Base-by-base conservation (phyloP, 495 filamentous ascomycete species). In the Penicillium taxi region DNA sequence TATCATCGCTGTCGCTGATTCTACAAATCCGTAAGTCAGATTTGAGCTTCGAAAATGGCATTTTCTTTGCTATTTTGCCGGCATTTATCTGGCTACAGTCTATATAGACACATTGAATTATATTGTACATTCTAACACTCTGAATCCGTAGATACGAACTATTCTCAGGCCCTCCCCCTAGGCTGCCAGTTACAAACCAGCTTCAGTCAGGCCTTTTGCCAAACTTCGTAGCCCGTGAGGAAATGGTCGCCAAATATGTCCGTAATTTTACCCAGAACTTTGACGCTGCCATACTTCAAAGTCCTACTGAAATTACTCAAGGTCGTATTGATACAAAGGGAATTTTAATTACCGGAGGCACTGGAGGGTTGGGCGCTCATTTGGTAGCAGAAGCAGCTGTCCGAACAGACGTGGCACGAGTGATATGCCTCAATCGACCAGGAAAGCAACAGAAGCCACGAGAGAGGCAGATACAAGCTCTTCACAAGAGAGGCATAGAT, bases 291-390 rank as follows among this genome's bases (percentile, higher is more conserved):
- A 16, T 44, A n/a, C n/a, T n/a, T n/a, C n/a, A n/a, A n/a, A n/a
- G n/a, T n/a, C n/a, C n/a, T n/a, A n/a, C n/a, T n/a, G n/a, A n/a
- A n/a, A n/a, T n/a, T n/a, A n/a, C n/a, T n/a, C n/a, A n/a, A n/a
- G n/a, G n/a, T n/a, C n/a, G n/a, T n/a, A 29, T 29, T n/a, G 16
- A 6, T 29, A 29, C 9, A n/a, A 29, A 29, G 16, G 13, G 42
- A 29, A 52, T 79, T 1, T 37, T 80, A 9, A 47, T 80, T 4
- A 80, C 75, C 3, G 70, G 67, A 12, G 66, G 59, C 9, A 73
- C 72, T 2, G 69, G 69, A 0, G 64, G 66, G 31, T 26, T 73
- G 8, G 69, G 69, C 12, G 52, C 53, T 1, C 66, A 73, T 35
- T 42, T 72, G 0, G 62, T 69, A 6, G 58, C 57, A 1, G 29